Conservation (phyloP, 2,329 filamentous ascomycete species). For the Ciborinia camelliae region DNA sequence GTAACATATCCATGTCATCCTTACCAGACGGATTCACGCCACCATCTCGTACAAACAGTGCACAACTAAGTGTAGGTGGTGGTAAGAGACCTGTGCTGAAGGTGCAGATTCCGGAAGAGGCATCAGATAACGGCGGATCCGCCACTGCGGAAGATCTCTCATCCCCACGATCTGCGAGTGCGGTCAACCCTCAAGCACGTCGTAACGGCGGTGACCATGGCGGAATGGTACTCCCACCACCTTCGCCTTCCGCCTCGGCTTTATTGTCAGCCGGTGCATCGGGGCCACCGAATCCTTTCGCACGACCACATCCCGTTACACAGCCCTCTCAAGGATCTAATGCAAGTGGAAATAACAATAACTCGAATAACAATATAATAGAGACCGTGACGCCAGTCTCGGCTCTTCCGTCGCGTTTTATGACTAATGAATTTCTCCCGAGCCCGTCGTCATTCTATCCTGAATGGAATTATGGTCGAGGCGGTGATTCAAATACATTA, state of each 20-base stretch:
- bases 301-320: constrained; percentile 73
- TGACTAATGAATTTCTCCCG: constrained; percentile 81
- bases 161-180: constrained; percentile 41
- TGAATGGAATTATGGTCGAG: constrained; percentile 72
- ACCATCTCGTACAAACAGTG: constrained; percentile 74
- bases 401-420: constrained; percentile 85
- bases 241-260: constrained; percentile 76
- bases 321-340: constrained; percentile 39
- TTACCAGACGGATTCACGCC: constrained; percentile 66
- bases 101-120: constrained; percentile 91
- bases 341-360: constrained; percentile 41
- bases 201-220: constrained; percentile 31
- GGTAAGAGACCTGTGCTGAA: constrained; percentile 79
- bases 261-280: constrained; percentile 86
- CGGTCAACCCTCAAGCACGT: constrained; percentile 28
- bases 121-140: constrained; percentile 68
- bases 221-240: constrained; percentile 82
- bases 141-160: constrained; percentile 66
- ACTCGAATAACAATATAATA: constrained; percentile 47
- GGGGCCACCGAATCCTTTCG: constrained; percentile 93
- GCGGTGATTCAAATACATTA: constrained; percentile 74
- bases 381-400: constrained; percentile 77
- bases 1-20: constrained; percentile 46
- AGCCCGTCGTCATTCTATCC: constrained; percentile 91
- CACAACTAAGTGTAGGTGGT: constrained; percentile 52